A percentile compares a stretch with the other conserved stretches of the same genome.
These are phyloP conservation scores for Phytophthora agathidicida DNA, from an alignment of 352 stramenopile genomes.

Conservation along the genomic window DNA sequence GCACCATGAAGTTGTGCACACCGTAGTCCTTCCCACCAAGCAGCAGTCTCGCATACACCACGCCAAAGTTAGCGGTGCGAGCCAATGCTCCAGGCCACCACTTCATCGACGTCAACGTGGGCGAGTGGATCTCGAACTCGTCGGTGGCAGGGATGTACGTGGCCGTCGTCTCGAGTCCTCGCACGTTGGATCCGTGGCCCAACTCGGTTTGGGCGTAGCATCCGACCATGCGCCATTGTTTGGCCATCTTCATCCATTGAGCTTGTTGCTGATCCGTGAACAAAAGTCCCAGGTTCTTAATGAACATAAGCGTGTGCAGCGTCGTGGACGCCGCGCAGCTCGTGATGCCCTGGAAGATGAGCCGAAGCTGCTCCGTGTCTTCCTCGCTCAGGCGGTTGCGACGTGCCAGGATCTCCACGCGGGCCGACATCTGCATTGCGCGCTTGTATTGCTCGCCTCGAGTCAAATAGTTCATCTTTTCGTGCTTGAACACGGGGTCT, in stretches of 20 bases:
- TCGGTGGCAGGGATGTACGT: slow-evolving; percentile 88
- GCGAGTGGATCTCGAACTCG: slow-evolving; percentile 95
- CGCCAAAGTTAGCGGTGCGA: slow-evolving; percentile 93
- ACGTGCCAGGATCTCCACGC: slow-evolving; percentile 61
- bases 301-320: slow-evolving; percentile 78
- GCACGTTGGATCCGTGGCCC: slow-evolving; percentile 87
- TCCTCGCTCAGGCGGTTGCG: slow-evolving; percentile 57
- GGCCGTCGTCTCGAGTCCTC: slow-evolving; percentile 91
- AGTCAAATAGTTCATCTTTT: slow-evolving; percentile 72
- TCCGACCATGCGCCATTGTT: slow-evolving; percentile 76
- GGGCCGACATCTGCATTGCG: slow-evolving; percentile 59
- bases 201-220: slow-evolving; percentile 91
- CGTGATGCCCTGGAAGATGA: slow-evolving; percentile 60
- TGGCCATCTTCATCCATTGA: slow-evolving; percentile 71
- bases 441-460: slow-evolving; percentile 68
- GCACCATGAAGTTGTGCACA: slow-evolving; percentile 97
- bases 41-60: slow-evolving; percentile 90
- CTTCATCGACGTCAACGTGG: slow-evolving; percentile 94
- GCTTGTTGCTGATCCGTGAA: slow-evolving; percentile 75
- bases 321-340: slow-evolving; percentile 61
- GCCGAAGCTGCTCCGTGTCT: slow-evolving; percentile 61
- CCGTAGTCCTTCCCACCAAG: slow-evolving; percentile 84
- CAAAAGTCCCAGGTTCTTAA: slow-evolving; percentile 67
- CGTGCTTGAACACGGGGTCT: slow-evolving; percentile 60
- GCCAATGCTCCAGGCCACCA: slow-evolving; percentile 97